These are phyloP conservation scores for Carex parvula DNA, from an alignment of 176 grass and related monocot species.

Conservation along the genomic window DNA sequence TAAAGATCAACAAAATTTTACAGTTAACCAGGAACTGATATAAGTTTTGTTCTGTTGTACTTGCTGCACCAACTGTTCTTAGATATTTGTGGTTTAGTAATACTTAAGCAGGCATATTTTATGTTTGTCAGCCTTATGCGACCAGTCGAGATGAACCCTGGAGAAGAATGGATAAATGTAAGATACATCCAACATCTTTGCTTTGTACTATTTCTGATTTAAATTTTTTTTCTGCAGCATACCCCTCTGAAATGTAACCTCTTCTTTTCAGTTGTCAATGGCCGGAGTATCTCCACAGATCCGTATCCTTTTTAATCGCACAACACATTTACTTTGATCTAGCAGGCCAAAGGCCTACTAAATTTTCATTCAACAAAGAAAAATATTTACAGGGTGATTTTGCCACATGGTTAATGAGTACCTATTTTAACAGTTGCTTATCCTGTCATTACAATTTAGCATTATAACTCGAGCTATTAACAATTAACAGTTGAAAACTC, in stretches of 20 bases:
- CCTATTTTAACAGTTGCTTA: no score
- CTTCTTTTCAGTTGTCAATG: slow-evolving; percentile 69
- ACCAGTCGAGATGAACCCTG: slow-evolving; percentile 68
- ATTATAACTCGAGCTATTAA: no score
- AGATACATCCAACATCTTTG: slow-evolving; percentile 11
- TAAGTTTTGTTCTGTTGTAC: neutral
- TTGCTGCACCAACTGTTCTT: neutral
- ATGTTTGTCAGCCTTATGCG: slow-evolving; percentile 59
- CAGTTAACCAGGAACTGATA: neutral
- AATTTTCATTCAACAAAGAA: no score
- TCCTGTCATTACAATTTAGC: no score
- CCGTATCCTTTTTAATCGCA: slow-evolving; percentile 63
- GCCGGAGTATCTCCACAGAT: slow-evolving; percentile 78
- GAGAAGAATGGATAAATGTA: slow-evolving; percentile 89
- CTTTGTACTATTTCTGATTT: slow-evolving; percentile 8
- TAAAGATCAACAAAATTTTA: neutral
- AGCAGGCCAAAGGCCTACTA: no score
- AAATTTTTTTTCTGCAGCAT: neutral
- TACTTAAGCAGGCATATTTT: slow-evolving; percentile 20
- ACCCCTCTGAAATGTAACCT: slow-evolving; percentile 31
- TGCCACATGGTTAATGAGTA: no score
- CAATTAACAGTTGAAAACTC: no score
- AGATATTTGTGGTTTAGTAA: neutral
- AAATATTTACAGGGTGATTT: no score
- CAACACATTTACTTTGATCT: neutral